Evolutionary conservation across 2,329 filamentous ascomycete genomes (phyloP).

Genomic region (Aspergillus spinulosporus): DNA sequence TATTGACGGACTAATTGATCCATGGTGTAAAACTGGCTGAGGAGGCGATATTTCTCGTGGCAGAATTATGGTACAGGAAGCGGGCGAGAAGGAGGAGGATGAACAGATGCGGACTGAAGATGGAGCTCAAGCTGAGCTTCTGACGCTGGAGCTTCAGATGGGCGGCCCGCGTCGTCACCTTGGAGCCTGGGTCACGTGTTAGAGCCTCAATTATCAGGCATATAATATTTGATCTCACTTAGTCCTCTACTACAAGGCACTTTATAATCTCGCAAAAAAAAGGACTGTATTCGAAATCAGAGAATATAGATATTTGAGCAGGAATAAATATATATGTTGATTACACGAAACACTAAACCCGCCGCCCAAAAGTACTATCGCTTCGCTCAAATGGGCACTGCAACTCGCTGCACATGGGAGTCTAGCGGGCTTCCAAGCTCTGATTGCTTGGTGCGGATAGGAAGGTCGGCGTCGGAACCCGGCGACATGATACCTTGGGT

Average conservation of each 20-base stretch:
- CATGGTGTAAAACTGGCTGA: slow-evolving; percentile 57
- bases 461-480: slow-evolving; percentile 3
- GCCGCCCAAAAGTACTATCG: neutral
- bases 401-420: slow-evolving; percentile 16
- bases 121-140: slow-evolving; percentile 21
- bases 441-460: neutral
- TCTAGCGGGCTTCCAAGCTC: slow-evolving; percentile 6
- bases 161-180: slow-evolving; percentile 14
- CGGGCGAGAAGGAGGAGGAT: slow-evolving; percentile 2
- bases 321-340: slow-evolving; percentile 7
- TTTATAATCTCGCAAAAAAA: neutral
- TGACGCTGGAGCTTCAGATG: slow-evolving; percentile 20
- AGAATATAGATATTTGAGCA: neutral
- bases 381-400: slow-evolving; percentile 17
- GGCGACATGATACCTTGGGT: slow-evolving; percentile 7
- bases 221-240: neutral
- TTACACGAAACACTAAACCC: neutral
- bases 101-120: slow-evolving; percentile 14
- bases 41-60: neutral
- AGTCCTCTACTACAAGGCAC: neutral
- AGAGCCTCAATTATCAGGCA: slow-evolving; percentile 15
- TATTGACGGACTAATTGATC: slow-evolving; percentile 92
- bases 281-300: neutral
- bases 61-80: slow-evolving; percentile 3
- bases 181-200: slow-evolving; percentile 22